Evolutionary conservation across 768 basidiomycete genomes (phyloP).

Genomic region (Imleria badia): DNA sequence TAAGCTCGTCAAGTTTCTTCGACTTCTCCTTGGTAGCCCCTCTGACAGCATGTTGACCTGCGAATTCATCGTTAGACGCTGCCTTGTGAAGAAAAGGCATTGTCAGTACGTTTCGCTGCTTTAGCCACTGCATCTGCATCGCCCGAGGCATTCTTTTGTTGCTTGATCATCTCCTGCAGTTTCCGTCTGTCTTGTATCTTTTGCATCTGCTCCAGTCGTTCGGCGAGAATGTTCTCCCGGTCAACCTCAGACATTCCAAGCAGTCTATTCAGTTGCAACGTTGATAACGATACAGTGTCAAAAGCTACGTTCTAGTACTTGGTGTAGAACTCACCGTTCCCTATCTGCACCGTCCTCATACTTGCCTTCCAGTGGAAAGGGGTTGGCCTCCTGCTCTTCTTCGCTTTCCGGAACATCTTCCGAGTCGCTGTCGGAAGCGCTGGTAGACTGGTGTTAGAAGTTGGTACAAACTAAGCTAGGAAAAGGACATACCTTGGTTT

Average conservation of each 20-base stretch:
- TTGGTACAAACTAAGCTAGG: background rate
- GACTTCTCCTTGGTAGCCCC: slow-evolving; percentile 81
- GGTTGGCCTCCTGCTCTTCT: slow-evolving; percentile 51
- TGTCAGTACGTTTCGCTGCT: slow-evolving; percentile 70
- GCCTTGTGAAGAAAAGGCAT: background rate
- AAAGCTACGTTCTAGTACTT: slow-evolving; percentile 27
- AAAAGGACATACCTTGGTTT: slow-evolving; percentile 61
- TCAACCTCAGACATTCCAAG: slow-evolving; percentile 82
- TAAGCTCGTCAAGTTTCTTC: slow-evolving; percentile 79
- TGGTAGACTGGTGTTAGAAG: slow-evolving; percentile 16
- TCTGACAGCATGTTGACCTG: slow-evolving; percentile 72
- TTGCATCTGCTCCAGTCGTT: slow-evolving; percentile 79
- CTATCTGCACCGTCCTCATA: slow-evolving; percentile 85
- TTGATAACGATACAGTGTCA: slow-evolving; percentile 20
- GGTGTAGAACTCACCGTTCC: slow-evolving; percentile 58
- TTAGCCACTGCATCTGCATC: slow-evolving; percentile 63
- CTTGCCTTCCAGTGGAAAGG: slow-evolving; percentile 90
- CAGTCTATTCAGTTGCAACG: slow-evolving; percentile 48
- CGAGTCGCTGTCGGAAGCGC: slow-evolving; percentile 44
- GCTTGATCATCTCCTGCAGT: slow-evolving; percentile 71
- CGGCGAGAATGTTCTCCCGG: slow-evolving; percentile 81
- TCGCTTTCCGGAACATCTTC: slow-evolving; percentile 65
- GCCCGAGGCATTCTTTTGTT: slow-evolving; percentile 50
- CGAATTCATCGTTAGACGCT: slow-evolving; percentile 6
- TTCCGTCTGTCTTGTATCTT: slow-evolving; percentile 67